Evolutionary conservation across 1,284 basidiomycete genomes (phyloP), one percentile per base, ranked within the genome.

Genomic region (Marasmius oreades): DNA sequence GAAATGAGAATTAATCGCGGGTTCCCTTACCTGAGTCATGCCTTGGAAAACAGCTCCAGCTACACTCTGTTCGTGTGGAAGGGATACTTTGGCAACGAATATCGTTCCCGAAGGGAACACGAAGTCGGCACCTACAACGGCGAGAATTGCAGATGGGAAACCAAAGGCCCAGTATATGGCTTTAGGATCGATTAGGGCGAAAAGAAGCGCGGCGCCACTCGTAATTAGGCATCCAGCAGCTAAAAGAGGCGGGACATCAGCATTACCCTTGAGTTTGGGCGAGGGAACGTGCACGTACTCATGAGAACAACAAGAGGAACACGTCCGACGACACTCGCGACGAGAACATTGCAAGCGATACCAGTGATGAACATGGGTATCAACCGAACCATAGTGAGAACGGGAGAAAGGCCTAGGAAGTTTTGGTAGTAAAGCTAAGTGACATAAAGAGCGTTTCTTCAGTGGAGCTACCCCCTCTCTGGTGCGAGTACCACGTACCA

Each of bases 121-220:
- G 64, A 93, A 90, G 66, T 93, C 91, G 0, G 85, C 89, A 34
- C 92, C 92, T 43, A 90, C 77, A 23, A 92, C 90, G 12, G 80
- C 73, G 55, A 91, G 64, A 59, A 87, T 77, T 36, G 92, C 84
- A 0, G 87, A 83, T 3, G 91, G 89, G 73, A 96, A 94, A 14
- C 86, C 86, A 56, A 81, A 89, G 1, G 84, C 83, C 92, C 92
- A 95, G 68, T 89, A 96, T 1, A 82, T 69, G 3, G 77, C 77
- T 2, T 73, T 59, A 0, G 85, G 79, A 14, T 81, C 65, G 57
- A 93, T 85, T 3, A 91, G 65, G 0, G 91, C 90, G 61, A 93
- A 90, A 3, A 94, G 74, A 28, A 93, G 71, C 56, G 82, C 83
- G 0, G 88, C 86, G 16, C 14, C 37, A 18, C 20, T 28, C 6